These are phyloP conservation scores for Elongisporangium undulatum DNA, from an alignment of 352 stramenopile genomes.

Conservation along the genomic window DNA sequence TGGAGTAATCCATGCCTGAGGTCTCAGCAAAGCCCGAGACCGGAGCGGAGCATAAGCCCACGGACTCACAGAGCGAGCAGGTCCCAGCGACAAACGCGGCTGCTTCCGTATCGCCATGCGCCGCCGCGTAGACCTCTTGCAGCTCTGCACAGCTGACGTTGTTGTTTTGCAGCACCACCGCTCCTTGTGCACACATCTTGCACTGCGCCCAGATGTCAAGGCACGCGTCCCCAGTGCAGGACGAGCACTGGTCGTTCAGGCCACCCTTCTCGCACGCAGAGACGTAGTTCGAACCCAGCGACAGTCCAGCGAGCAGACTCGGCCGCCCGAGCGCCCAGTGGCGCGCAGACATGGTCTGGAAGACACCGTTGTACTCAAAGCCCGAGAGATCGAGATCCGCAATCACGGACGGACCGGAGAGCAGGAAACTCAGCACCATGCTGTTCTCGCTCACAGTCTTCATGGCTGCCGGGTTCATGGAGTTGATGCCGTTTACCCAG, in stretches of 20 bases:
- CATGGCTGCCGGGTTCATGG: conserved; percentile 34
- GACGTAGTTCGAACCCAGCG: conserved; percentile 21
- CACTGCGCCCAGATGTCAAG: conserved; percentile 22
- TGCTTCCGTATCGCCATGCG: conserved; percentile 15
- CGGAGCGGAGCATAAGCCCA: conserved; percentile 30
- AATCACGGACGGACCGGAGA: conserved; percentile 7
- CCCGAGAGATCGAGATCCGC: conserved; percentile 18
- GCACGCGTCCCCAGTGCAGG: conserved; percentile 24
- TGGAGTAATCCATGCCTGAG: conserved; percentile 28
- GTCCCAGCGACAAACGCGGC: conserved; percentile 15
- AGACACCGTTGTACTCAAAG: conserved; percentile 48
- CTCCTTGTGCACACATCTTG: conserved; percentile 22
- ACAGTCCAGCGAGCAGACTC: conserved; percentile 34
- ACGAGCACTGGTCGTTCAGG: conserved; percentile 18
- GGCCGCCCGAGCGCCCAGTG: conserved; percentile 43
- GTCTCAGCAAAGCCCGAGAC: conserved; percentile 22
- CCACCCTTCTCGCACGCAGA: conserved; percentile 10
- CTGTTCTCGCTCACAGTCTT: conserved; percentile 19
- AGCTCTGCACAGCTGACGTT: conserved; percentile 20
- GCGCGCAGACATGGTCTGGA: conserved; percentile 20
- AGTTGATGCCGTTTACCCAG: conserved; percentile 52
- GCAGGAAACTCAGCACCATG: conserved; percentile 22
- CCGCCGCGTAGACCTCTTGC: conserved; percentile 17
- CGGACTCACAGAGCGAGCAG: conserved; percentile 15
- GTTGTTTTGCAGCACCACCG: conserved; percentile 22